Percentiles rank a stretch among this genome's conserved stretches.
phyloP scores from a whole-genome alignment of 1,284 basidiomycete genomes.

The Malassezia obtusa region DNA sequence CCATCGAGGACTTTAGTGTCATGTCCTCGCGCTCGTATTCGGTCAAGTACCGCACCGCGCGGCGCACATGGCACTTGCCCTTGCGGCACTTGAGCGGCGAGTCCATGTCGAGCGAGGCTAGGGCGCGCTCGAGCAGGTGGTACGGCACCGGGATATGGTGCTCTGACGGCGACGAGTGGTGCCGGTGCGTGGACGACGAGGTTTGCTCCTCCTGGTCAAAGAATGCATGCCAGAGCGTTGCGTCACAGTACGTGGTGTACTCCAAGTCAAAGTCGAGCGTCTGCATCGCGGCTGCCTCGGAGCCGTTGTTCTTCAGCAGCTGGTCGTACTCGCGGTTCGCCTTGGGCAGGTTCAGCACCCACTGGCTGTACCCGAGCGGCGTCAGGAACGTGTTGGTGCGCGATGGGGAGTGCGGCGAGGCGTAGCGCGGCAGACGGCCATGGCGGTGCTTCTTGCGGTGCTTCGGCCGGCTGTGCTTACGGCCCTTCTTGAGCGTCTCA shows the following conservation, averaged over 20 bases:
- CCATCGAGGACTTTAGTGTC: conserved; percentile 69
- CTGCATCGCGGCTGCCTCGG: conserved; percentile 15
- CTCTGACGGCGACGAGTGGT: not conserved
- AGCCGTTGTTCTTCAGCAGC: conserved; percentile 9
- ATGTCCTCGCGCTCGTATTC: conserved; percentile 61
- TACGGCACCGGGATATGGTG: conserved; percentile 53
- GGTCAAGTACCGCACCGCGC: conserved; percentile 51
- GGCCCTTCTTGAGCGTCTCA: conserved; percentile 51
- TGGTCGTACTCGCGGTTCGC: conserved; percentile 52
- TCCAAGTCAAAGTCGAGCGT: conserved; percentile 33
- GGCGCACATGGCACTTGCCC: conserved; percentile 22
- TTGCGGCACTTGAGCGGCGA: conserved; percentile 48
- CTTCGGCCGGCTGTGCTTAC: conserved; percentile 50
- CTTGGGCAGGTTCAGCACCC: conserved; percentile 60
- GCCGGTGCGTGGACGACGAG: not conserved
- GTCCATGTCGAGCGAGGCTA: not conserved
- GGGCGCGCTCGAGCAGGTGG: conserved; percentile 55
- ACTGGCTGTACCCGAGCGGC: conserved; percentile 73
- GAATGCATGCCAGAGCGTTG: conserved; percentile 35
- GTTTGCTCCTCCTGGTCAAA: not conserved
- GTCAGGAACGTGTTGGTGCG: conserved; percentile 62
- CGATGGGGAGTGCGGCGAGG: conserved; percentile 60
- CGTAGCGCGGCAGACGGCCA: conserved; percentile 55
- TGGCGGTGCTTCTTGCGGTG: conserved; percentile 52
- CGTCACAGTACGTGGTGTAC: conserved; percentile 37